Evolutionary conservation across 176 grass and related monocot genomes (phyloP).

Genomic region (Thalia dealbata): DNA sequence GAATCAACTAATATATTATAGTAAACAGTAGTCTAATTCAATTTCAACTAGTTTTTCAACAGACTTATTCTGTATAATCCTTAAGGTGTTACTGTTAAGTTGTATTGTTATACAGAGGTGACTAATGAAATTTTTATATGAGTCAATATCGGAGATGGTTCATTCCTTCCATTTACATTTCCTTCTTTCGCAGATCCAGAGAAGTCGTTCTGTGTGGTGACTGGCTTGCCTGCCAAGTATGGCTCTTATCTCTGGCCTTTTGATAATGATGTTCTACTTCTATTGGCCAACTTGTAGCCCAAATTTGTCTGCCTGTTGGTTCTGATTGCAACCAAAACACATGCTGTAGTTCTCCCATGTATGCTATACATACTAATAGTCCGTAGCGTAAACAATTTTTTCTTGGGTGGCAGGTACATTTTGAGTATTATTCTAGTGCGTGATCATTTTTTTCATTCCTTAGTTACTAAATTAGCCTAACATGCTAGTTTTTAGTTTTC

Average conservation of each 20-base stretch:
- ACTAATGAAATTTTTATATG: neutral
- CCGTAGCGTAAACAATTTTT: neutral
- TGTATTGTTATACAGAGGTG: neutral
- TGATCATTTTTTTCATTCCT: too few relatives aligned
- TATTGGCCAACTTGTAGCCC: neutral
- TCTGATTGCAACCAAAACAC: neutral
- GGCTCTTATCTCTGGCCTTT: neutral
- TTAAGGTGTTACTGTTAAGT: neutral
- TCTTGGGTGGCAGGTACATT: too few relatives aligned
- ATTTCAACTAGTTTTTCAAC: too few relatives aligned
- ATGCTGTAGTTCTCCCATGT: neutral
- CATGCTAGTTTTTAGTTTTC: neutral
- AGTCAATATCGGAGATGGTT: neutral
- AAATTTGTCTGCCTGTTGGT: neutral
- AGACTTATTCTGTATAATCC: neutral
- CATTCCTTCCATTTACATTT: neutral
- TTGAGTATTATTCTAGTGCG: too few relatives aligned
- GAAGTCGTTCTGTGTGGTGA: constrained; percentile 63
- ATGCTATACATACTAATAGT: neutral
- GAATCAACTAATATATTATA: too few relatives aligned
- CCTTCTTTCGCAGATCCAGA: constrained; percentile 50
- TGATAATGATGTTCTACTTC: neutral
- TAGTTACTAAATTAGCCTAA: neutral
- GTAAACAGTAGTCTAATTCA: too few relatives aligned
- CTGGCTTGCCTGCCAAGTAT: constrained; percentile 83